Conservation (phyloP, 1,284 basidiomycete genomes). For the Uromyces viciae-fabae region DNA sequence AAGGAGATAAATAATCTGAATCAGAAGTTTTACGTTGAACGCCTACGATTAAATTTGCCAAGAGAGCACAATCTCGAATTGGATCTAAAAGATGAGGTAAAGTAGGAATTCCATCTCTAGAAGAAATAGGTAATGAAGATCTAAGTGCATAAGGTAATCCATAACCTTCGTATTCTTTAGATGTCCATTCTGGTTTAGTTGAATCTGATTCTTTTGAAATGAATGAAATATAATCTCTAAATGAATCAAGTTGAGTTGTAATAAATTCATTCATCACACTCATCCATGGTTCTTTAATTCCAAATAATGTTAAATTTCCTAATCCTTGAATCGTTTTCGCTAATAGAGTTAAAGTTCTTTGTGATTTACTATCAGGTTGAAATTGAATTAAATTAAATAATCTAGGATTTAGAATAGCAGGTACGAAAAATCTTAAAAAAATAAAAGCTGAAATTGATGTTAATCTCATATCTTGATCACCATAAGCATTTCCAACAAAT, state of each 20-base stretch:
- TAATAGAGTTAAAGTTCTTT: slow-evolving; percentile 75
- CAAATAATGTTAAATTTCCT: slow-evolving; percentile 66
- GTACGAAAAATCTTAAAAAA: slow-evolving; percentile 49
- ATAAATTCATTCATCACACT: slow-evolving; percentile 53
- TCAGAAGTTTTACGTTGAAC: not conserved
- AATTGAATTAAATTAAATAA: slow-evolving; percentile 60
- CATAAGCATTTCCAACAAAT: slow-evolving; percentile 19
- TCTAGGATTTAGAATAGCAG: slow-evolving; percentile 16
- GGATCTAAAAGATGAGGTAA: slow-evolving; percentile 52
- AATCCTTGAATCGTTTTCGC: slow-evolving; percentile 72
- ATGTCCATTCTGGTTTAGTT: slow-evolving; percentile 50
- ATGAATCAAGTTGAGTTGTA: slow-evolving; percentile 64
- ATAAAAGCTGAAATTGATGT: slow-evolving; percentile 38
- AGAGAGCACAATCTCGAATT: slow-evolving; percentile 48
- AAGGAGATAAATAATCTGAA: not conserved
- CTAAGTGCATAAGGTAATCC: slow-evolving; percentile 48
- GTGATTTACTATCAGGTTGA: slow-evolving; percentile 61
- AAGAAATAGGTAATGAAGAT: slow-evolving; percentile 46
- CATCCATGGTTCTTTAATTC: slow-evolving; percentile 54
- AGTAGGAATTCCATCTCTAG: slow-evolving; percentile 50
- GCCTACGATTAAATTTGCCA: slow-evolving; percentile 23
- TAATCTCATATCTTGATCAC: slow-evolving; percentile 35
- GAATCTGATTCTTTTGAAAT: slow-evolving; percentile 45
- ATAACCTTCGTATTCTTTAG: slow-evolving; percentile 49
- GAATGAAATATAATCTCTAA: slow-evolving; percentile 69